These are phyloP conservation scores for Chytriomyces hyalinus DNA, from an alignment of 192 early-diverging fungal genomes.

Conservation along the genomic window DNA sequence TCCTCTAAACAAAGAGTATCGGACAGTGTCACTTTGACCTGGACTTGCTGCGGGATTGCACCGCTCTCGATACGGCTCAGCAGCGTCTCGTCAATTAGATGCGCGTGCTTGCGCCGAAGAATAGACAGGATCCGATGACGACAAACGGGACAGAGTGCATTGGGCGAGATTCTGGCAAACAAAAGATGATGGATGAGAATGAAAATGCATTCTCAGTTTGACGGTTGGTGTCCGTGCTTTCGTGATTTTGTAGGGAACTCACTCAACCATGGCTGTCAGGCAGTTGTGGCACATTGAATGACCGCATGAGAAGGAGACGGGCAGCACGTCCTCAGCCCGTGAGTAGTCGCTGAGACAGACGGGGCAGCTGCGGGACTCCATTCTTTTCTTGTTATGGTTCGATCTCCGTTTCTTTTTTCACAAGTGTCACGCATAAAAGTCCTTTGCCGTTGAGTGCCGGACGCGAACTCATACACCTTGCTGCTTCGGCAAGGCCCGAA, in stretches of 20 bases:
- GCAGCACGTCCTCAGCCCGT: slow-evolving; percentile 15
- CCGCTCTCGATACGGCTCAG: neutral
- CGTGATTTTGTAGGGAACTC: neutral
- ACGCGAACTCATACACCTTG: neutral
- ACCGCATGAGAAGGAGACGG: slow-evolving; percentile 13
- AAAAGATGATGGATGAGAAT: neutral
- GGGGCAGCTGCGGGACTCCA: neutral
- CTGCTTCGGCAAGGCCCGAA: neutral
- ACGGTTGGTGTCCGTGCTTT: too few relatives aligned
- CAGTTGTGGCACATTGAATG: slow-evolving; percentile 19
- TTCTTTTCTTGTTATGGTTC: slow-evolving; percentile 1
- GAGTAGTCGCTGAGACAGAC: slow-evolving; percentile 16
- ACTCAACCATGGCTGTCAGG: slow-evolving; percentile 19
- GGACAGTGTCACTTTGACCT: too few relatives aligned
- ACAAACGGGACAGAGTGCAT: slow-evolving; percentile 30
- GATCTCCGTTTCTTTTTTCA: slow-evolving; percentile 1
- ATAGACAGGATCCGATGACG: slow-evolving; percentile 31
- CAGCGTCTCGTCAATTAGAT: slow-evolving; percentile 18
- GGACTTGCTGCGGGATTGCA: too few relatives aligned
- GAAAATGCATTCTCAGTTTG: neutral
- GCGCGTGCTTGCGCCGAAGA: slow-evolving; percentile 9
- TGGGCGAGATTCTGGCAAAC: slow-evolving; percentile 1
- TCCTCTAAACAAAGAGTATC: too few relatives aligned
- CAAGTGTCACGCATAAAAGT: neutral
- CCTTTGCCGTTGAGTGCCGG: neutral